Evolutionary conservation across 257 asterid species (phyloP).

Genomic region (Ligustrum vulgare): DNA sequence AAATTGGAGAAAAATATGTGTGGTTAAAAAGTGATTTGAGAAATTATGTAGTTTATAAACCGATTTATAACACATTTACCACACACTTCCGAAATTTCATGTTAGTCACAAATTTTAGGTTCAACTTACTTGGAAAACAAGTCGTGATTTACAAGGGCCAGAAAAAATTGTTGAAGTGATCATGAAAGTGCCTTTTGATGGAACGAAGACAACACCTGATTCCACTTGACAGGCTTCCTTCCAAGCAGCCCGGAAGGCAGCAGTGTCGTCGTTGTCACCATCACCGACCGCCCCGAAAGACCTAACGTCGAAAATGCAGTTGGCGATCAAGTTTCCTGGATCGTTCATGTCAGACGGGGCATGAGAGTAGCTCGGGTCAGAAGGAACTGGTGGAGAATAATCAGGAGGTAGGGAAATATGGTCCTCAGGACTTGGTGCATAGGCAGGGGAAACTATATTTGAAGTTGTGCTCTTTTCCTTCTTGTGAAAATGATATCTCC

Average conservation of each 20-base stretch:
- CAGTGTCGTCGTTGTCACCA: slow-evolving; percentile 76
- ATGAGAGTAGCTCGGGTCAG: slow-evolving; percentile 43
- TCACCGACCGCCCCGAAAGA: slow-evolving; percentile 81
- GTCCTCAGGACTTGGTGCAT: slow-evolving; percentile 29
- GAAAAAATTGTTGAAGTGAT: slow-evolving; percentile 86
- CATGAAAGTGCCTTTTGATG: slow-evolving; percentile 44
- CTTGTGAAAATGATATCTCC: slow-evolving; percentile 44
- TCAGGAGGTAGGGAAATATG: slow-evolving; percentile 19
- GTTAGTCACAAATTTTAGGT: neutral
- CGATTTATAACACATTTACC: too few species aligned
- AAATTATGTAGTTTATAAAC: too few species aligned
- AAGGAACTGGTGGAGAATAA: slow-evolving; percentile 27
- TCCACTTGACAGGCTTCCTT: slow-evolving; percentile 84
- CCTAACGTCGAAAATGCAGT: slow-evolving; percentile 65
- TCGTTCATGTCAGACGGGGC: slow-evolving; percentile 8
- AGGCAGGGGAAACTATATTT: slow-evolving; percentile 25
- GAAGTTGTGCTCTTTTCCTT: slow-evolving; percentile 29
- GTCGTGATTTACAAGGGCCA: slow-evolving; percentile 87
- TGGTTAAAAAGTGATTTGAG: too few species aligned
- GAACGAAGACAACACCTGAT: slow-evolving; percentile 60
- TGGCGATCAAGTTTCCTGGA: slow-evolving; percentile 25
- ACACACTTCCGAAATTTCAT: too few species aligned
- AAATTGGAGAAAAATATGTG: too few species aligned
- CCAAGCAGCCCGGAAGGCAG: slow-evolving; percentile 79
- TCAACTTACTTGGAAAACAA: slow-evolving; percentile 63